Conservation (phyloP, 2,329 filamentous ascomycete genomes). For the Penicillium sp. region DNA sequence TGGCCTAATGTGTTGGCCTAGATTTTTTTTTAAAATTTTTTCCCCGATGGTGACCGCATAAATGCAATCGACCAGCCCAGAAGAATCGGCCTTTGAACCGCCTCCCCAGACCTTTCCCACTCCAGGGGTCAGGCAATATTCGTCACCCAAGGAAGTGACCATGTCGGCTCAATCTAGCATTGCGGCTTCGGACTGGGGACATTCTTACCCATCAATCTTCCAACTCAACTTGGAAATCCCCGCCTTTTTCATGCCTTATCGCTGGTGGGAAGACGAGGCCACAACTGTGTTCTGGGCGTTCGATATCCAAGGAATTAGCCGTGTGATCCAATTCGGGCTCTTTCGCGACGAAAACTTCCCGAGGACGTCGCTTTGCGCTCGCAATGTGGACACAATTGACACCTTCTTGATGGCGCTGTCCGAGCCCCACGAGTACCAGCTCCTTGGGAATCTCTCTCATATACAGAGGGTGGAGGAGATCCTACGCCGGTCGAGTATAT, state of each 20-base stretch:
- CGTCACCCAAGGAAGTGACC: not conserved
- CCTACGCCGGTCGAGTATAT: constrained; percentile 30
- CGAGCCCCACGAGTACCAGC: constrained; percentile 24
- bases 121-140: not conserved
- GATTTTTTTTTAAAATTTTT: not conserved
- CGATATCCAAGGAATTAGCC: constrained; percentile 35
- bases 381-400: constrained; percentile 33
- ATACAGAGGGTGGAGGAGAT: constrained; percentile 41
- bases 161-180: constrained; percentile 8
- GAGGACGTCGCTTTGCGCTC: constrained; percentile 32
- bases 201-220: constrained; percentile 31
- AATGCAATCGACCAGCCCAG: constrained; percentile 18
- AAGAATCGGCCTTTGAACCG: constrained; percentile 9
- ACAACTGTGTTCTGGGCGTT: constrained; percentile 38
- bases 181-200: constrained; percentile 9
- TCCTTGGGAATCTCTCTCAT: constrained; percentile 30
- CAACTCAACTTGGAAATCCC: constrained; percentile 29
- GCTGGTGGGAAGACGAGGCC: constrained; percentile 44
- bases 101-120: constrained; percentile 1
- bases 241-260: constrained; percentile 31
- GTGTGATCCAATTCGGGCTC: constrained; percentile 37
- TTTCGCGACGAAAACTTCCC: constrained; percentile 36
- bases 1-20: constrained; percentile 13
- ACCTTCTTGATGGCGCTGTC: constrained; percentile 30
- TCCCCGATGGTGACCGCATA: constrained; percentile 7